Evolutionary conservation across 2,329 filamentous ascomycete species (phyloP).

Genomic region (Diplocarpon mali): DNA sequence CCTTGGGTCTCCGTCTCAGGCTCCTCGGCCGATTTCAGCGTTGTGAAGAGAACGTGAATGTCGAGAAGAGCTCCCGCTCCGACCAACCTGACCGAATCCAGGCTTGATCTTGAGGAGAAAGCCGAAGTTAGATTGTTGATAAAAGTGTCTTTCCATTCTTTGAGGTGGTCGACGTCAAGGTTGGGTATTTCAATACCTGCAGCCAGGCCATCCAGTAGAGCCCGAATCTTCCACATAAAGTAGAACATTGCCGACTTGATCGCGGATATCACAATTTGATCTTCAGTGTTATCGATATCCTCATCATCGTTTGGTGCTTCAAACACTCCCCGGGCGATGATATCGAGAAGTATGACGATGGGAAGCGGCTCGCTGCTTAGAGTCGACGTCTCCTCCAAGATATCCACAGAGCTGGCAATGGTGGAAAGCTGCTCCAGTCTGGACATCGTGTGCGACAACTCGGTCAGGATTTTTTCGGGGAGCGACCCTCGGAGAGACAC

Average conservation of each 20-base stretch:
- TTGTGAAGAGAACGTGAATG: slow-evolving; percentile 67
- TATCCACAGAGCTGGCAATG: slow-evolving; percentile 65
- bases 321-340: slow-evolving; percentile 64
- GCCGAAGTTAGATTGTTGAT: slow-evolving; percentile 54
- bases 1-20: slow-evolving; percentile 34
- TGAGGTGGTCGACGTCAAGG: slow-evolving; percentile 49
- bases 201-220: slow-evolving; percentile 43
- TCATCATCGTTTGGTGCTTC: slow-evolving; percentile 54
- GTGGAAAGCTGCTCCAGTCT: slow-evolving; percentile 73
- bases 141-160: slow-evolving; percentile 43
- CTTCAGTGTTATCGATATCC: slow-evolving; percentile 65
- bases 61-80: slow-evolving; percentile 73
- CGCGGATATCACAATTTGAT: slow-evolving; percentile 64
- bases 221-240: slow-evolving; percentile 84
- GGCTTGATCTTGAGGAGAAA: slow-evolving; percentile 53
- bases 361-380: slow-evolving; percentile 36
- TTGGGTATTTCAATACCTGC: slow-evolving; percentile 44
- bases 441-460: slow-evolving; percentile 62
- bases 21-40: slow-evolving; percentile 43
- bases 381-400: slow-evolving; percentile 63
- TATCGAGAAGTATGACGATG: slow-evolving; percentile 59
- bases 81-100: slow-evolving; percentile 68
- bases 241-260: slow-evolving; percentile 75
- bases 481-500: slow-evolving; percentile 63
- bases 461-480: slow-evolving; percentile 50